These are phyloP conservation scores for Anthracocystis walkeri DNA, from an alignment of 1,284 basidiomycete species.

Conservation along the genomic window DNA sequence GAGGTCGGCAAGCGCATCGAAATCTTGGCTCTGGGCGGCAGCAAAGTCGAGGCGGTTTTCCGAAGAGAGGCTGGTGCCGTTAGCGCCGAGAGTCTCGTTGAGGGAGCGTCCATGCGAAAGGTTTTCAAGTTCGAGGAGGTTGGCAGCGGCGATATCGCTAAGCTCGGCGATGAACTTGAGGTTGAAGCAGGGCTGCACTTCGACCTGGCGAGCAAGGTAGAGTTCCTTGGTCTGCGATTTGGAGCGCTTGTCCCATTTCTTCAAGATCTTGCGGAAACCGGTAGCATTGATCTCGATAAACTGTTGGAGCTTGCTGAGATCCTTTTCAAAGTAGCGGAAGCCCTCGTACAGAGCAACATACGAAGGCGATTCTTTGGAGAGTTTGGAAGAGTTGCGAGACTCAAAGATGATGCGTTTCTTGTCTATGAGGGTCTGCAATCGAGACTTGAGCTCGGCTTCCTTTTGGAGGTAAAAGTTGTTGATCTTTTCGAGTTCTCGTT, in stretches of 20 bases:
- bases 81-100: slow-evolving; percentile 29
- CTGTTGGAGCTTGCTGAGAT: slow-evolving; percentile 94
- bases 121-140: slow-evolving; percentile 90
- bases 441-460: slow-evolving; percentile 90
- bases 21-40: slow-evolving; percentile 56
- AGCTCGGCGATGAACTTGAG: slow-evolving; percentile 97
- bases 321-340: slow-evolving; percentile 91
- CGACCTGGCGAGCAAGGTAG: slow-evolving; percentile 95
- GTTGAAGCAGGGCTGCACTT: slow-evolving; percentile 85
- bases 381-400: slow-evolving; percentile 50
- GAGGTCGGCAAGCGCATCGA: slow-evolving; percentile 62
- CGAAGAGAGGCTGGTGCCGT: slow-evolving; percentile 44
- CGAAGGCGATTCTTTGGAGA: slow-evolving; percentile 64
- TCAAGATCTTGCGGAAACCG: slow-evolving; percentile 96
- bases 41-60: slow-evolving; percentile 67
- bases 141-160: slow-evolving; percentile 92
- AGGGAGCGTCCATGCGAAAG: slow-evolving; percentile 59
- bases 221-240: slow-evolving; percentile 95
- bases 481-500: slow-evolving; percentile 99
- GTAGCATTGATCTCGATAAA: slow-evolving; percentile 98
- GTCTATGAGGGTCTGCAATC: slow-evolving; percentile 89
- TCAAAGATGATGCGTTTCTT: slow-evolving; percentile 79
- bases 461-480: slow-evolving; percentile 99
- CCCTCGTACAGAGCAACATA: slow-evolving; percentile 85
- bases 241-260: slow-evolving; percentile 98